Evolutionary conservation across 2,329 filamentous ascomycete genomes (phyloP).

Genomic region (Venturia effusa): DNA sequence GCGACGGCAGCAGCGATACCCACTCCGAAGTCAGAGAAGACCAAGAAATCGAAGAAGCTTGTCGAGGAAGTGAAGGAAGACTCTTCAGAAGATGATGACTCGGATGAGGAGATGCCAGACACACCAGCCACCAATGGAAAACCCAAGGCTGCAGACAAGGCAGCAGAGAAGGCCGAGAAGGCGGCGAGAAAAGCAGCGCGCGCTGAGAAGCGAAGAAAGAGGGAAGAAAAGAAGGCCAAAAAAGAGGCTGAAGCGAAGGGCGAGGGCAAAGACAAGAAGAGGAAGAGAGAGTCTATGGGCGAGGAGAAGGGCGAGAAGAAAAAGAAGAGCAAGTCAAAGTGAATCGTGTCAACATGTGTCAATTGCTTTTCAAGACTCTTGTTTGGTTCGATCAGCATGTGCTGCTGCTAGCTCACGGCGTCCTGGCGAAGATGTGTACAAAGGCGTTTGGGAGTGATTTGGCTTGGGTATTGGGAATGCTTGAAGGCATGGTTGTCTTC

Average conservation of each 20-base stretch:
- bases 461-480: not conserved
- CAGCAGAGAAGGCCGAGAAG: slow-evolving; percentile 22
- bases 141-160: slow-evolving; percentile 22
- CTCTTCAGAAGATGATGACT: slow-evolving; percentile 27
- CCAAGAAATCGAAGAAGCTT: slow-evolving; percentile 42
- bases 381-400: not conserved
- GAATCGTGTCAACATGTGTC: not conserved
- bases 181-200: slow-evolving; percentile 25
- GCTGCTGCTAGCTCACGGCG: slow-evolving; percentile 1
- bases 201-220: slow-evolving; percentile 27
- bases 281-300: slow-evolving; percentile 41
- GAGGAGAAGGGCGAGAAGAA: slow-evolving; percentile 58
- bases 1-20: slow-evolving; percentile 21
- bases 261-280: slow-evolving; percentile 56
- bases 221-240: slow-evolving; percentile 33
- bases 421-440: not conserved
- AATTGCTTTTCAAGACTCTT: not conserved
- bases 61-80: slow-evolving; percentile 30
- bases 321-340: slow-evolving; percentile 16
- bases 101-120: slow-evolving; percentile 23
- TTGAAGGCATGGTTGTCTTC: not conserved
- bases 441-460: not conserved
- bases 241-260: slow-evolving; percentile 33
- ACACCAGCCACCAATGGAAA: not conserved
- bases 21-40: slow-evolving; percentile 26